Evolutionary conservation across 306 rosid species (phyloP), one percentile per base, ranked within the genome.

Genomic region (Pterocarpus santalinus): DNA sequence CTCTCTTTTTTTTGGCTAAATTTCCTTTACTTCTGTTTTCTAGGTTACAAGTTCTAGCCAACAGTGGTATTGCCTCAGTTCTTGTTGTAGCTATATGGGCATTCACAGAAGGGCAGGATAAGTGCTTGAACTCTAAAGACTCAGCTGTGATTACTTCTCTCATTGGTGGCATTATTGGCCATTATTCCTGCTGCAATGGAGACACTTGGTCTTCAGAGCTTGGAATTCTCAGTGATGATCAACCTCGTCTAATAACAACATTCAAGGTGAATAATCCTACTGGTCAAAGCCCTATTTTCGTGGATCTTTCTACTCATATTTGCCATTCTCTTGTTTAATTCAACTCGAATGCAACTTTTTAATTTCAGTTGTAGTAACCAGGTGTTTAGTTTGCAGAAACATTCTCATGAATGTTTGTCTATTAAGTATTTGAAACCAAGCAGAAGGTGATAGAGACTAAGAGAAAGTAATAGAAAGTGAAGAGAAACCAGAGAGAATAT

Each of bases 181-280:
- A 93, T 80, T 95, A 89, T 71, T 87, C 87, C 80, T 95, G 99
- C 85, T 89, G 99, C 87, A 95, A 93, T 75, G 98, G 99, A 46
- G 99, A 95, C 69, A 95, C 99, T 13, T 95, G 99, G 99, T 93
- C 98, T 73, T 95, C 99, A 46, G 99, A 95, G 87, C 87, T 95
- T 68, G 99, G 98, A 65, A 72, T 95, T 65, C 97, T 95, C 5
- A 90, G 99, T 66, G 88, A 91, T 46, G 95, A 89, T 9, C 90
- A 83, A 14, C 99, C 98, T 78, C 90, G 92, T 55, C 80, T 95
- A 57, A 93, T 95, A 73, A 91, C 99, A 68, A 93, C 92, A 76
- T 90, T 95, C 80, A 93, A 93, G 99, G 98, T 93, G 73, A 83
- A 60, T 75, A 53, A 22, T 82, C 68, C 58, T 61, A 16, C 61